Evolutionary conservation across 1,284 basidiomycete species (phyloP).

Genomic region (Hypsizygus ulmarius): DNA sequence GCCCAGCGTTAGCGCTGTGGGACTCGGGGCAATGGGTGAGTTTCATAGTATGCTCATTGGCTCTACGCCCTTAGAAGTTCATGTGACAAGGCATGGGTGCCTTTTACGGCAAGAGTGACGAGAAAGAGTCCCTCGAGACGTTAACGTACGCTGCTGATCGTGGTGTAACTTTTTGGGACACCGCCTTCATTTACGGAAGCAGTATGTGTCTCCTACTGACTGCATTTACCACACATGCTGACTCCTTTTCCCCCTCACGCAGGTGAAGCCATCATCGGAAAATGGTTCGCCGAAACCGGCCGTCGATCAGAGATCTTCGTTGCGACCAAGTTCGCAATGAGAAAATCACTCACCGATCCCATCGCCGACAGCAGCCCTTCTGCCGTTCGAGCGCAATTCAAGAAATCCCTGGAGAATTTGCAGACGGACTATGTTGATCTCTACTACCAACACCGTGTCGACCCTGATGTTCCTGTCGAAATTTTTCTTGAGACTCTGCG

Average conservation of each 20-base stretch:
- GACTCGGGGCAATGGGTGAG: constrained; percentile 26
- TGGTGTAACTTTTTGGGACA: constrained; percentile 23
- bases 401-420: constrained; percentile 9
- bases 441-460: constrained; percentile 18
- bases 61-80: too few species aligned
- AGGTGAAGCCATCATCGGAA: constrained; percentile 15
- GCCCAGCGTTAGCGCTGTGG: constrained; percentile 22
- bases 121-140: constrained; percentile 15
- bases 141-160: constrained; percentile 18
- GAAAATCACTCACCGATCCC: neutral
- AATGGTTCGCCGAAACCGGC: constrained; percentile 15
- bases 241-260: neutral
- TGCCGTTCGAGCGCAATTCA: neutral
- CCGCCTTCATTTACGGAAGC: constrained; percentile 19
- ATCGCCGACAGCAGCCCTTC: constrained; percentile 8
- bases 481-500: constrained; percentile 8
- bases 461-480: constrained; percentile 13
- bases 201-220: constrained; percentile 10
- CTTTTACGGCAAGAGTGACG: constrained; percentile 22
- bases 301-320: constrained; percentile 17
- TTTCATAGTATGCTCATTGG: neutral
- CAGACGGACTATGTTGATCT: constrained; percentile 19
- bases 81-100: constrained; percentile 17
- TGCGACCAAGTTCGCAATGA: constrained; percentile 14
- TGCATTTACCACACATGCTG: too few species aligned